Evolutionary conservation across 1,284 basidiomycete genomes (phyloP).

Genomic region (Agroathelia rolfsii): DNA sequence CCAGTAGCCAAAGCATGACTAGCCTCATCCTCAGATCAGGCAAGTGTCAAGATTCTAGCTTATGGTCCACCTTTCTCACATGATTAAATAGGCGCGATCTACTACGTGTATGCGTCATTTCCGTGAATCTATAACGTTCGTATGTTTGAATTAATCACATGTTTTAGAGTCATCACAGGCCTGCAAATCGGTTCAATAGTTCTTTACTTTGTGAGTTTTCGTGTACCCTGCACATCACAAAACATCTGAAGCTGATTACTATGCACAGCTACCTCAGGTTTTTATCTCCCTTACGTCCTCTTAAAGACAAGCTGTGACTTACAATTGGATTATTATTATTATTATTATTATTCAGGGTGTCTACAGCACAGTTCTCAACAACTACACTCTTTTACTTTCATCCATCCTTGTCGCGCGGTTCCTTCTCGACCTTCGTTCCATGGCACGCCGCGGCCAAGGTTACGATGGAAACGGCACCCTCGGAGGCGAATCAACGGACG

Average conservation of each 20-base stretch:
- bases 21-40: conserved; percentile 1
- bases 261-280: background rate
- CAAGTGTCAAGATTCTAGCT: background rate
- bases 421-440: conserved; percentile 1
- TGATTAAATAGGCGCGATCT: background rate
- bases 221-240: background rate
- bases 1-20: conserved; percentile 1
- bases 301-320: no score
- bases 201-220: background rate
- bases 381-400: conserved; percentile 2
- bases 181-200: conserved; percentile 1
- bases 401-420: conserved; percentile 1
- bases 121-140: background rate
- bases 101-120: background rate
- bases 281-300: no score
- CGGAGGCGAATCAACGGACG: no score
- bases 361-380: conserved; percentile 1
- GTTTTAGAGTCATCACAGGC: conserved; percentile 1
- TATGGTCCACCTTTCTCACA: background rate
- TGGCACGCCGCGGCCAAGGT: no score
- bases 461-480: no score
- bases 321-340: no score
- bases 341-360: conserved; percentile 1
- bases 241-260: background rate
- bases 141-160: background rate